Conservation (phyloP, 345 rosid species). For the Eucalyptus albens region DNA sequence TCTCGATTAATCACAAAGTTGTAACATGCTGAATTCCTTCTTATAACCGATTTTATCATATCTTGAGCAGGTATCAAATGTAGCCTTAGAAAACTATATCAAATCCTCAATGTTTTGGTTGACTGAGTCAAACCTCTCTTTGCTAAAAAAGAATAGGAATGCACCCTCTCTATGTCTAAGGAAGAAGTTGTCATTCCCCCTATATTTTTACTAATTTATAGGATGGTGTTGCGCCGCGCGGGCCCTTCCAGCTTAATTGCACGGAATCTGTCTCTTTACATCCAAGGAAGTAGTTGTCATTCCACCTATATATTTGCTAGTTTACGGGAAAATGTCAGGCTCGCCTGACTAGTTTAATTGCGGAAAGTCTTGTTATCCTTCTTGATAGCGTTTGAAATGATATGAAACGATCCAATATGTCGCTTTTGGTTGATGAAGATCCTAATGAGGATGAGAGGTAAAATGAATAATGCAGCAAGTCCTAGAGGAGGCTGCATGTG, state of each 20-base stretch:
- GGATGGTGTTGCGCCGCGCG: background rate
- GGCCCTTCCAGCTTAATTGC: no score
- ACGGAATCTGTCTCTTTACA: no score
- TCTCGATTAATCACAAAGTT: background rate
- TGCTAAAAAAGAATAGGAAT: no score
- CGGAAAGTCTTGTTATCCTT: background rate
- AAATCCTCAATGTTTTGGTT: no score
- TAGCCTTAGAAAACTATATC: no score
- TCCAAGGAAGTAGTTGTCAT: no score
- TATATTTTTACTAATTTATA: no score
- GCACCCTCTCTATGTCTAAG: background rate
- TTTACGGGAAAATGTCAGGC: background rate
- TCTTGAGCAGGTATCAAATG: no score
- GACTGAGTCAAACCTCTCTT: no score
- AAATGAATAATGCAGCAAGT: background rate
- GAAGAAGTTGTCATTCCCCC: no score
- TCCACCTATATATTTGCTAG: no score
- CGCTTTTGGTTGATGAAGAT: background rate
- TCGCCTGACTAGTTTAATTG: background rate
- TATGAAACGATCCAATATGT: background rate
- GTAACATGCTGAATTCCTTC: fast-evolving
- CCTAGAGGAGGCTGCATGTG: background rate
- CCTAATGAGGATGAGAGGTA: background rate
- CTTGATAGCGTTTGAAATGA: background rate
- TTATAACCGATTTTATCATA: fast-evolving